Percentiles rank a stretch among this genome's conserved stretches.
These are phyloP conservation scores for Didymella pomorum DNA, from an alignment of 2,329 filamentous ascomycete species.

Conservation along the genomic window DNA sequence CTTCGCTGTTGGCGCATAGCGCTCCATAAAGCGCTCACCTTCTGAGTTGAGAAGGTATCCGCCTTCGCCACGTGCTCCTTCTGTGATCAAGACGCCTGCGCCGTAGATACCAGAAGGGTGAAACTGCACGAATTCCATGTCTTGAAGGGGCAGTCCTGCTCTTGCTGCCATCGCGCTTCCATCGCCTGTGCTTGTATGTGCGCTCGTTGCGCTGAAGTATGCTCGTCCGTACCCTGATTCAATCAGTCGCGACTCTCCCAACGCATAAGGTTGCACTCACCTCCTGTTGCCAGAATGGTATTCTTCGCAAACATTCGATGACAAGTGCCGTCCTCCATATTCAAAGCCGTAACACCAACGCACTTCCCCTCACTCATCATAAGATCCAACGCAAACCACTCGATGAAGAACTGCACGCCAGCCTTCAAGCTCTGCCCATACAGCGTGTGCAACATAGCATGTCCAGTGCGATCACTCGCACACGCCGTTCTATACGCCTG, in stretches of 20 bases:
- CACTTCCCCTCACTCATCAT: slow-evolving; percentile 59
- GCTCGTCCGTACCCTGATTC: slow-evolving; percentile 56
- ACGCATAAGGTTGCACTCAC: background rate
- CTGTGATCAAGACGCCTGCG: slow-evolving; percentile 59
- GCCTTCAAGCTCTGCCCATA: slow-evolving; percentile 60
- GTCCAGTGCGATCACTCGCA: slow-evolving; percentile 58
- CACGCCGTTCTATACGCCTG: slow-evolving; percentile 59
- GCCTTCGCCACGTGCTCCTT: slow-evolving; percentile 60
- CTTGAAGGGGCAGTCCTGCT: slow-evolving; percentile 59
- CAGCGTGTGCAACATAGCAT: slow-evolving; percentile 60
- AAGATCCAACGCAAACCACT: slow-evolving; percentile 60
- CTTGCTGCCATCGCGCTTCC: slow-evolving; percentile 60
- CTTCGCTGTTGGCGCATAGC: slow-evolving; percentile 61
- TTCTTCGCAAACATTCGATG: slow-evolving; percentile 59
- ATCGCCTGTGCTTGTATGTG: slow-evolving; percentile 60
- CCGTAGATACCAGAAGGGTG: slow-evolving; percentile 62
- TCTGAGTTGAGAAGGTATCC: slow-evolving; percentile 59
- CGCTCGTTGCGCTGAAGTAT: slow-evolving; percentile 60
- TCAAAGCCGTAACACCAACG: slow-evolving; percentile 57
- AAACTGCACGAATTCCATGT: slow-evolving; percentile 62
- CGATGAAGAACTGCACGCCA: slow-evolving; percentile 60
- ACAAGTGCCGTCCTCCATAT: slow-evolving; percentile 60
- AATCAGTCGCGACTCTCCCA: slow-evolving; percentile 9
- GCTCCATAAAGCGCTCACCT: slow-evolving; percentile 61
- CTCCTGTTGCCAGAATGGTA: slow-evolving; percentile 58